Evolutionary conservation across 176 grass and related monocot species (phyloP).

Genomic region (Hordeum marinum): DNA sequence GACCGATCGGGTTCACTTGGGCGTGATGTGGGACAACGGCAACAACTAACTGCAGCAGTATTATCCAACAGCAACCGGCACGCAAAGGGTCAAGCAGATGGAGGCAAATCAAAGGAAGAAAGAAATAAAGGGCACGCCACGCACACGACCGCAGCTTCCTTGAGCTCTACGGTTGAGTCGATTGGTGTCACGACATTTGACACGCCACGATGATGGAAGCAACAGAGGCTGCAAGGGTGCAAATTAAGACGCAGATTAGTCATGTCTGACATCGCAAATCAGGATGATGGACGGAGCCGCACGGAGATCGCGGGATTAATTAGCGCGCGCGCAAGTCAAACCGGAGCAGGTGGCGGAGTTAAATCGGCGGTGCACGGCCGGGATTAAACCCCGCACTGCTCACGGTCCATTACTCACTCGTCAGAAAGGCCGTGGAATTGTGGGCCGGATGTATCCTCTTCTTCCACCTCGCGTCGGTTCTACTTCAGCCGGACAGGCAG

Average conservation of each 20-base stretch:
- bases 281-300: background rate
- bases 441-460: background rate
- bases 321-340: conserved; percentile 18
- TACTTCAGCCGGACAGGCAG: background rate
- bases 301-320: background rate
- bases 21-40: too few relatives aligned
- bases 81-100: background rate
- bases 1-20: background rate
- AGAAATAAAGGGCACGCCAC: background rate
- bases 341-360: background rate
- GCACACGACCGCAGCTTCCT: background rate
- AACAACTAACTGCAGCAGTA: background rate
- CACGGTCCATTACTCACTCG: background rate
- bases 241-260: background rate
- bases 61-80: background rate
- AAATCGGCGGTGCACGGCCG: background rate
- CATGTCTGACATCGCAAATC: background rate
- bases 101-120: background rate
- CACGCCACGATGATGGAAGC: too few relatives aligned
- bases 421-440: background rate
- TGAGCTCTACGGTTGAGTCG: conserved; percentile 20
- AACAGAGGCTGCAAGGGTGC: too few relatives aligned
- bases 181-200: conserved; percentile 20
- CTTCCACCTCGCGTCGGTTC: conserved; percentile 32
- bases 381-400: conserved; percentile 9